Base-by-base conservation (phyloP, 108 stramenopile species). In the Nitzschia sp. region DNA sequence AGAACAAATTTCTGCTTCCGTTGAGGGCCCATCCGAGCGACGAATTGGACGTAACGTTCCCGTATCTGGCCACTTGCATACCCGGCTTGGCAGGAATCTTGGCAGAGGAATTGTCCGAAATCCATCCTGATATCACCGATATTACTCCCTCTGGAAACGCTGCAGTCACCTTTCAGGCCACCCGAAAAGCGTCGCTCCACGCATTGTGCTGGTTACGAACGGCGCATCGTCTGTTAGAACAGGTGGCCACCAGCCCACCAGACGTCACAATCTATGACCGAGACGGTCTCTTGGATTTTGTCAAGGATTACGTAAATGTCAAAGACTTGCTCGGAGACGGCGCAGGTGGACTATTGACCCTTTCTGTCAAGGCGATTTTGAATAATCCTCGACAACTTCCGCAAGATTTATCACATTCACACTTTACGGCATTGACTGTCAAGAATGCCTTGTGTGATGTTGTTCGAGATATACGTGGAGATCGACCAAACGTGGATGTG, bases 401-500 rank as follows among this genome's bases (percentile, higher is more conserved):
- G 13, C 78, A 80, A 35, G 93, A 94, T 45, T 61, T 94, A 1
- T 88, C 82, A 15, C 93, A 94, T 76, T 80, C 83, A 0, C 93
- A 91, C 64, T 94, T 80, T 38, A 83, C 89, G 1, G 86, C 88
- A 0, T 58, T 94, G 64, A 87, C 87, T 1, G 82, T 94, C 13
- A 94, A 90, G 74, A 91, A 91, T 78, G 86, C 93, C 9, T 53
- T 94, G 19, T 83, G 83, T 4, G 93, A 94, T 71, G 57, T 70
- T 2, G 86, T 86, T n/a, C 66, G 93, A 23, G 87, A 94, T 15
- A 19, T 83, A 31, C 68, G 87, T 61, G 87, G 87, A 1, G 78
- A 75, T 31, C 82, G 93, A 18, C 93, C 93, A 3, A 58, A 79
- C 71, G 88, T 94, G 2, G 86, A 91, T 71, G 42, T 79, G 46